Conservation (phyloP, 495 filamentous ascomycete species). For the Cladorrhinum samala region DNA sequence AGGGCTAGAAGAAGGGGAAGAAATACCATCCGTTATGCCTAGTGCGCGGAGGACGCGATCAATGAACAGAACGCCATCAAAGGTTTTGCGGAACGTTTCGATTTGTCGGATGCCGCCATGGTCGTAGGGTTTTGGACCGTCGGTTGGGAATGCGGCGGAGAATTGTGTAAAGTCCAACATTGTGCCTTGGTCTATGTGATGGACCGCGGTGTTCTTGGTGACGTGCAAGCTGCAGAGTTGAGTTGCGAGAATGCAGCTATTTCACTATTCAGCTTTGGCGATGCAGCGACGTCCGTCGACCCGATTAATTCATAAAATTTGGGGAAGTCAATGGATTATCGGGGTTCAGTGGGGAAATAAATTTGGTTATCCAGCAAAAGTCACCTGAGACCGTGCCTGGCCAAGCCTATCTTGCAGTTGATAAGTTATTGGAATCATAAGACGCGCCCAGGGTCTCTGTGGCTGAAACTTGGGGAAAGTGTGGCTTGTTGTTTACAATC, state of each 20-base stretch:
- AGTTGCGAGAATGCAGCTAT: neutral
- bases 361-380: neutral
- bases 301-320: neutral
- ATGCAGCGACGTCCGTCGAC: neutral
- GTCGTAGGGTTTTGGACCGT: conserved; percentile 58
- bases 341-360: neutral
- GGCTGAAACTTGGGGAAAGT: neutral
- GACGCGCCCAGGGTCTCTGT: neutral
- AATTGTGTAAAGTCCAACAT: conserved; percentile 50
- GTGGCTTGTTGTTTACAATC: conserved; percentile 34
- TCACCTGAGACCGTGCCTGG: neutral
- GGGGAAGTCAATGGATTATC: neutral
- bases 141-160: conserved; percentile 56
- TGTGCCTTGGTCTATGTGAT: conserved; percentile 4
- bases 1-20: neutral
- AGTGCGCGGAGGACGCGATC: conserved; percentile 66
- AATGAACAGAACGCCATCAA: conserved; percentile 66
- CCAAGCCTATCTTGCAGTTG: neutral
- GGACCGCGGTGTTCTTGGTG: no score
- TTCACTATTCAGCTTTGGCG: no score
- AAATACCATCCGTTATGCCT: conserved; percentile 57
- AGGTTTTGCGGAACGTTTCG: conserved; percentile 51
- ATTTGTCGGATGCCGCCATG: conserved; percentile 52
- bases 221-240: neutral
- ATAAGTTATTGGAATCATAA: no score